Conservation (phyloP, 2,329 filamentous ascomycete genomes). For the Mycosphaerella sp. region DNA sequence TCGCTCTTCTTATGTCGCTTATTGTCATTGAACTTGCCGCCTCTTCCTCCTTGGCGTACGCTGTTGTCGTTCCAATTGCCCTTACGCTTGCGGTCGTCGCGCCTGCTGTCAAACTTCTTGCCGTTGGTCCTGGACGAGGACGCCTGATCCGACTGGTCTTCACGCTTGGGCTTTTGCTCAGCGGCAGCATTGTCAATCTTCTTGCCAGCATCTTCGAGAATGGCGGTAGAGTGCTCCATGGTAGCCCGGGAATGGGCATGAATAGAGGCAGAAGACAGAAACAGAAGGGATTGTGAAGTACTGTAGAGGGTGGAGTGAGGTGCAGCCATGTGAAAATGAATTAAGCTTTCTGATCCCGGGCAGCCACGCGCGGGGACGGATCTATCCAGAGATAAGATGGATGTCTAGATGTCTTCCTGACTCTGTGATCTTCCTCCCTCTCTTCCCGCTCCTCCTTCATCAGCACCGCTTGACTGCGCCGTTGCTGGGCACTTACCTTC, state of each 20-base stretch:
- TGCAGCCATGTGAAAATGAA: slow-evolving; percentile 3
- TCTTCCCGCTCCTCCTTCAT: slow-evolving; percentile 10
- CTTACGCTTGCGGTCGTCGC: slow-evolving; percentile 27
- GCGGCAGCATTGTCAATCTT: slow-evolving; percentile 20
- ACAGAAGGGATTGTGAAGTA: neutral
- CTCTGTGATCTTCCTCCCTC: neutral
- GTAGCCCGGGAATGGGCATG: slow-evolving; percentile 2
- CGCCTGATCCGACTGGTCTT: slow-evolving; percentile 3
- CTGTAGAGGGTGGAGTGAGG: neutral
- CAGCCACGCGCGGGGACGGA: neutral
- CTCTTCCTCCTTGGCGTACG: slow-evolving; percentile 22
- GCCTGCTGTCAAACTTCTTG: slow-evolving; percentile 14
- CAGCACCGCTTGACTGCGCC: slow-evolving; percentile 31
- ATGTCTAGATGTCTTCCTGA: neutral
- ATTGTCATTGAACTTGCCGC: slow-evolving; percentile 26
- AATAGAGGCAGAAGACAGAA: neutral
- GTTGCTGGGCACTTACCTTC: slow-evolving; percentile 2
- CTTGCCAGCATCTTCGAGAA: slow-evolving; percentile 28
- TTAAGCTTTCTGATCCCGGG: neutral
- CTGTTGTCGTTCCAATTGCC: slow-evolving; percentile 25
- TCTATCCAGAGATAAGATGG: neutral
- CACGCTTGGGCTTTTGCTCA: slow-evolving; percentile 7
- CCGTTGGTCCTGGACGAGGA: slow-evolving; percentile 5
- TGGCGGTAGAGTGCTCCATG: slow-evolving; percentile 32
- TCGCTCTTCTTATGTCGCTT: slow-evolving; percentile 53